These are phyloP conservation scores for Calonectria multiphialidica DNA, from an alignment of 2,329 filamentous ascomycete species.

Conservation along the genomic window DNA sequence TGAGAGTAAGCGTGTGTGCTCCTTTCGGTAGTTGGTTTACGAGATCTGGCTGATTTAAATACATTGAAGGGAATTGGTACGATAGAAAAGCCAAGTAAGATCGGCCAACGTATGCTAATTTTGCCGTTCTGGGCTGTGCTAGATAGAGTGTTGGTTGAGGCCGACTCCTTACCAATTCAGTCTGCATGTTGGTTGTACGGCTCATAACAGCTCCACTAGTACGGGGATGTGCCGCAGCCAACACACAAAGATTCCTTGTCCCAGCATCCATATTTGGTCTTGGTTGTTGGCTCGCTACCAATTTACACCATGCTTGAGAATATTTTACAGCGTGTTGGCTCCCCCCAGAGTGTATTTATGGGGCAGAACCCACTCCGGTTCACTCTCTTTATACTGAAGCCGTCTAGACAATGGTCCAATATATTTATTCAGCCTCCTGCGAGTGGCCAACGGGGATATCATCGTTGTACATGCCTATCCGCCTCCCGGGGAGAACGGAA, in stretches of 20 bases:
- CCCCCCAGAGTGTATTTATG: not conserved
- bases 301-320: not conserved
- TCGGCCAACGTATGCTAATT: not conserved
- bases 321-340: not conserved
- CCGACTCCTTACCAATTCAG: not conserved
- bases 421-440: not conserved
- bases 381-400: too few relatives aligned
- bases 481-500: not conserved
- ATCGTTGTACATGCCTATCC: not conserved
- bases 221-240: not conserved
- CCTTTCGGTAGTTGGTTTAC: not conserved
- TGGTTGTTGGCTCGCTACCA: not conserved
- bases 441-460: not conserved
- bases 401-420: not conserved
- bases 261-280: not conserved
- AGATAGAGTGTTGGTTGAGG: not conserved
- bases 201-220: not conserved
- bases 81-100: not conserved
- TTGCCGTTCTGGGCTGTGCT: not conserved
- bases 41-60: not conserved
- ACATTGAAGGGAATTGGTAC: not conserved
- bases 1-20: not conserved
- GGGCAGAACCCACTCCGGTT: not conserved
- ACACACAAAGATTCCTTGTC: not conserved
- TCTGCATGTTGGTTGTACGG: not conserved